Evolutionary conservation across 768 basidiomycete genomes (phyloP).

Genomic region (Termitomyces sp.): DNA sequence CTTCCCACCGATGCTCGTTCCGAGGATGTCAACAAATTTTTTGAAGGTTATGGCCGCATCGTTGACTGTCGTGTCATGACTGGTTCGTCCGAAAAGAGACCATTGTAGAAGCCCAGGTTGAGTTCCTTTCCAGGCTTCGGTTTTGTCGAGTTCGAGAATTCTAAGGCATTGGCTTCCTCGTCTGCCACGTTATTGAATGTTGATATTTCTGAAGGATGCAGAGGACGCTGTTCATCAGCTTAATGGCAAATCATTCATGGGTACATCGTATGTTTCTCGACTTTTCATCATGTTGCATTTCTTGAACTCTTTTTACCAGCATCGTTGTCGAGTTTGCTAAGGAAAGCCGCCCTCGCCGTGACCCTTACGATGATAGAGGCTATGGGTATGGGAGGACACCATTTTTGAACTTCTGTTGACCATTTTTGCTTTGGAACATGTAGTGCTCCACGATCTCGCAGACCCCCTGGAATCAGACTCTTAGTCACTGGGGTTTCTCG

Average conservation of each 20-base stretch:
- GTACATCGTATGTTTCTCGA: conserved; percentile 56
- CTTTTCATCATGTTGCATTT: background rate
- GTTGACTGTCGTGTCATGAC: conserved; percentile 95
- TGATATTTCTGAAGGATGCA: conserved; percentile 64
- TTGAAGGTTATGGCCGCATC: conserved; percentile 87
- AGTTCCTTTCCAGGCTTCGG: conserved; percentile 68
- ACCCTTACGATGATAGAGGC: conserved; percentile 58
- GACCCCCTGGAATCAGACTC: conserved; percentile 80
- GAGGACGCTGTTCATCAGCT: conserved; percentile 88
- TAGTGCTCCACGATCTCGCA: conserved; percentile 60
- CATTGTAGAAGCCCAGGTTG: conserved; percentile 12
- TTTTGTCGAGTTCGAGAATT: conserved; percentile 92
- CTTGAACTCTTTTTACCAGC: conserved; percentile 34
- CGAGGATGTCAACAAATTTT: conserved; percentile 84
- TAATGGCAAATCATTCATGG: conserved; percentile 89
- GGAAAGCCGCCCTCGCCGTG: conserved; percentile 83
- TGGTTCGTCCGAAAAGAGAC: conserved; percentile 43
- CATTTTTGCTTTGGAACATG: conserved; percentile 11
- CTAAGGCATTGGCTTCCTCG: conserved; percentile 47
- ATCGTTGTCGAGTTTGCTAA: conserved; percentile 97
- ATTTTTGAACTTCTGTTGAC: conserved; percentile 3
- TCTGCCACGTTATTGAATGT: conserved; percentile 2
- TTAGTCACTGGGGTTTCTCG: conserved; percentile 87
- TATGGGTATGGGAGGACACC: conserved; percentile 45
- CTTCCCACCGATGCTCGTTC: conserved; percentile 81